Evolutionary conservation across 139 green algal species (phyloP), one percentile per base, ranked within the genome.

Genomic region (Diplosphaera chodatii): DNA sequence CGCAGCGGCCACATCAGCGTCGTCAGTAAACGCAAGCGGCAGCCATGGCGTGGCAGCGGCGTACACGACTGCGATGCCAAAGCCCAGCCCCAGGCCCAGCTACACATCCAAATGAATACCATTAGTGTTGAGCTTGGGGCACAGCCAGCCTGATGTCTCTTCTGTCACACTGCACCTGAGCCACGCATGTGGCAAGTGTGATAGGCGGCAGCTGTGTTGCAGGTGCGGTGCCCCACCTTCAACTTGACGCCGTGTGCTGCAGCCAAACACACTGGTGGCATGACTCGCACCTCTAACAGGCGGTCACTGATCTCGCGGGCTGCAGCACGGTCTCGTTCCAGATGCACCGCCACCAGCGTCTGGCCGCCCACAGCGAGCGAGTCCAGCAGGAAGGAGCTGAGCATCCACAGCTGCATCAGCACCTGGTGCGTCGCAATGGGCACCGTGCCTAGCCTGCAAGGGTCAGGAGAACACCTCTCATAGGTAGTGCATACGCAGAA

Each of bases 351-450:
- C 65, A 94, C 75, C 48, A 93, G 64, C 27, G 73, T 82, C 72
- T 93, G 88, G 25, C 83, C 89, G 1, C 85, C 70, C 0, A 94
- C 83, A 0, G 89, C 89, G 41, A 94, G 78, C 0, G 86, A 86
- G 71, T 94, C 89, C 0, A 87, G 68, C 16, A 89, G 33, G 20
- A 94, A 75, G 6, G 67, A 82, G 33, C 79, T 73, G n/a, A 93
- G 77, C 74, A 89, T 56, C 89, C 89, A 94, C 18, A 94, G 55
- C 81, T 94, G 88, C 62, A 79, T 81, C 13, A 85, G 75, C 40
- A 91, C 48, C 63, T 92, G 88, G 72, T 94, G 89, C 2, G 89
- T 77, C 2, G 83, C 86, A 3, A 90, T 84, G 2, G 77, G 40
- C 23, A 80, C 74, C 8, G 85, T 71, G 21, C 89, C 89, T 40